These are phyloP conservation scores for Candida frijolesensis DNA, from an alignment of 1,139 yeast species.

Conservation along the genomic window DNA sequence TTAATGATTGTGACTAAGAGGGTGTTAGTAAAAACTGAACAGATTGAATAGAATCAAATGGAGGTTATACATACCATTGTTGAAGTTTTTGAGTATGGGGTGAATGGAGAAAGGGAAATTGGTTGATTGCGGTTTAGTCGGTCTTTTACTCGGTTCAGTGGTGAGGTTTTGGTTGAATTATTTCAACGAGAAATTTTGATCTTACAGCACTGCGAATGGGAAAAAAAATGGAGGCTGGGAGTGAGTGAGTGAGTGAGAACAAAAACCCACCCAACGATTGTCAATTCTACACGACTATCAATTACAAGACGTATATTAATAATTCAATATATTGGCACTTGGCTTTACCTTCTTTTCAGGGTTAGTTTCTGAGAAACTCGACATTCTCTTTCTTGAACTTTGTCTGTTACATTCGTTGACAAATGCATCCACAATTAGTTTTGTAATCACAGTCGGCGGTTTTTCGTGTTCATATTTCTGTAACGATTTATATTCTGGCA, in stretches of 20 bases:
- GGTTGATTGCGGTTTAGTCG: neutral
- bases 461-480: slow-evolving; percentile 2
- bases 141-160: neutral
- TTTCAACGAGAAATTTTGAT: neutral
- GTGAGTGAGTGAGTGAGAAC: neutral
- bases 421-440: slow-evolving; percentile 8
- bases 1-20: slow-evolving; percentile 80
- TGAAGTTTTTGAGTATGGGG: neutral
- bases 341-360: slow-evolving; percentile 13
- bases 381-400: slow-evolving; percentile 12
- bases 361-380: slow-evolving; percentile 10
- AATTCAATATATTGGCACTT: slow-evolving; percentile 17
- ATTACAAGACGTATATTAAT: slow-evolving; percentile 9
- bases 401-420: slow-evolving; percentile 6
- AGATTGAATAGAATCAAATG: neutral
- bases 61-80: slow-evolving; percentile 9
- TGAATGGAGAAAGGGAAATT: neutral
- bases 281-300: slow-evolving; percentile 9
- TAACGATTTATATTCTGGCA: slow-evolving; percentile 1
- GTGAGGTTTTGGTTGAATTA: neutral
- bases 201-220: neutral
- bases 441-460: neutral
- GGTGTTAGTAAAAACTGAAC: neutral
- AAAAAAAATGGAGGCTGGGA: too few relatives aligned
- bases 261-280: neutral